Evolutionary conservation across 2,329 filamentous ascomycete species (phyloP).

Genomic region (Elsinoe perseae): DNA sequence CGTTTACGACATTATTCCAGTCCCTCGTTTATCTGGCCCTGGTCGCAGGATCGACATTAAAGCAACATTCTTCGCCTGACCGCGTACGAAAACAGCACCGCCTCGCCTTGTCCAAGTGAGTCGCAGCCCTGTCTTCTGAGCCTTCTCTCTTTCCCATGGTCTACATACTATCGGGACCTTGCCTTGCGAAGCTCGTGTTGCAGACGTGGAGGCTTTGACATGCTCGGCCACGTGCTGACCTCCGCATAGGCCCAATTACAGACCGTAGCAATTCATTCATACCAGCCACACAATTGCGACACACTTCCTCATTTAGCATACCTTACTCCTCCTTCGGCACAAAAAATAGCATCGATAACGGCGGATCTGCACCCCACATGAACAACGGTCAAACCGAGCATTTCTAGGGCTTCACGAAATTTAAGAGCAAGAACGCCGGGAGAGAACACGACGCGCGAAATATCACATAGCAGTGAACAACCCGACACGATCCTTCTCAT

Average conservation of each 20-base stretch:
- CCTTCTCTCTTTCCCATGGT: not conserved
- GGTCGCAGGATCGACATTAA: slow-evolving; percentile 13
- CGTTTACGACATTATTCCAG: slow-evolving; percentile 8
- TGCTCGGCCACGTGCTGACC: not conserved
- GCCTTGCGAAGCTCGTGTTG: slow-evolving; percentile 1
- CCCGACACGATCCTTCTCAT: not conserved
- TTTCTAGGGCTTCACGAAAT: not conserved
- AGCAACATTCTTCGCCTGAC: slow-evolving; percentile 12
- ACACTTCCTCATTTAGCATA: not conserved
- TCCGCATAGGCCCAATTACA: not conserved
- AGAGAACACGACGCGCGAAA: not conserved
- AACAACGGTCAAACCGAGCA: not conserved
- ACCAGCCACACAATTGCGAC: not conserved
- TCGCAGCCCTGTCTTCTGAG: slow-evolving; percentile 5
- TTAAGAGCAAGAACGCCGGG: not conserved
- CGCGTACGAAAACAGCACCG: slow-evolving; percentile 10
- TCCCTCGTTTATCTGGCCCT: slow-evolving; percentile 8
- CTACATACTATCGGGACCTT: not conserved
- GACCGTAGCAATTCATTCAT: not conserved
- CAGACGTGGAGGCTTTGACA: not conserved
- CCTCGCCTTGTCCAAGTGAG: slow-evolving; percentile 5
- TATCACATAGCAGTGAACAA: not conserved
- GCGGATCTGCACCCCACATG: not conserved
- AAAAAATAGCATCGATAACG: not conserved
- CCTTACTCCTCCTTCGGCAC: not conserved